Base-by-base conservation (phyloP, 1,139 yeast genomes). In the Geotrichum siamense region DNA sequence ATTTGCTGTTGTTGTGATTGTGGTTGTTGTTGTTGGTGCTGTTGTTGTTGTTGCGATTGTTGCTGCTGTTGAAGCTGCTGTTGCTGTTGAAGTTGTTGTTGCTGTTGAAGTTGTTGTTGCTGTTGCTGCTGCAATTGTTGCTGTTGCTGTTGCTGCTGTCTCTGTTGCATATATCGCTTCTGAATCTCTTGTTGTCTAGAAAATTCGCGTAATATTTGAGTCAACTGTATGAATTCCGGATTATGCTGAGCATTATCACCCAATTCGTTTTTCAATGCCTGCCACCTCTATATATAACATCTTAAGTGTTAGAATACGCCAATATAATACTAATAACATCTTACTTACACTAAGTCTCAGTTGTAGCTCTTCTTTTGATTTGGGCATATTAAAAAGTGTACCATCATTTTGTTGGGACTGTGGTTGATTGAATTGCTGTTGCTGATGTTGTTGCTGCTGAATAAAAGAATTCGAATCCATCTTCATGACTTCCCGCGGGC, bases 141-240 rank as follows among this genome's bases (percentile, higher is more conserved):
- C 33, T 50, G 49, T 37, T 45, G 55, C 33, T 48, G 53, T 21
- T 39, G 51, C 46, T 45, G 58, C 37, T 50, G 61, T 44, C 49
- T 50, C 47, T 53, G 79, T 85, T 1, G 94, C 79, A 61, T 81
- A 75, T 60, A 50, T 30, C 61, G 62, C n/a, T 54, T 56, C 45
- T 60, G 67, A 16, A 49, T 51, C 37, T 67, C 68, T 44, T 59
- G 65, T 44, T 62, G 64, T 25, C 54, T 53, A 5, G 63, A 54
- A 41, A 62, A 52, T 38, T 56, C 54, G 31, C 57, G 55, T 32
- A 64, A 52, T 8, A 59, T 47, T 27, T 53, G 53, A 29, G 63
- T 51, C 28, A 64, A 46, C 44, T 61, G 63, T 19, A 62, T 48
- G 46, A 57, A 60, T 51, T 64, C 69, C n/a, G 58, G 55, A 44